Conservation (phyloP, 495 filamentous ascomycete genomes). For the Penicillium pulvis region DNA sequence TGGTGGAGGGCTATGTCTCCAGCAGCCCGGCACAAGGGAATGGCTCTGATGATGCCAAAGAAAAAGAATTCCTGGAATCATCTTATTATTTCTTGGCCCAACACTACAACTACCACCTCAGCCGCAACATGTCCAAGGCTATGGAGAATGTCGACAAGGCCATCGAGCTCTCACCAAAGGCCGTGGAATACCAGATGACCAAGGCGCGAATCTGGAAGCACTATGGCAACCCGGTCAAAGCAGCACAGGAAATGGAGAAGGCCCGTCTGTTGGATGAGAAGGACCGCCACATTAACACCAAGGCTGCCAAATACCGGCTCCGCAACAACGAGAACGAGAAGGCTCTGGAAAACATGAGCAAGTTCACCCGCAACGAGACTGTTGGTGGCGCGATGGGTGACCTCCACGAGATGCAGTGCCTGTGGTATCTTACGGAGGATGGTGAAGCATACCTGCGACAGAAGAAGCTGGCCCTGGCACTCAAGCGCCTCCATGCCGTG, state of each 20-base stretch:
- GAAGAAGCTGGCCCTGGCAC: constrained; percentile 76
- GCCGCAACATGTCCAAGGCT: constrained; percentile 80
- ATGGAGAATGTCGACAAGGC: constrained; percentile 79
- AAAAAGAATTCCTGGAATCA: constrained; percentile 65
- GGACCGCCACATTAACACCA: constrained; percentile 98
- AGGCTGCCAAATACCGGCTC: constrained; percentile 95
- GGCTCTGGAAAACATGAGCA: constrained; percentile 83
- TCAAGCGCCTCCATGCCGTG: constrained; percentile 86
- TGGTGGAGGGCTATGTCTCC: constrained; percentile 78
- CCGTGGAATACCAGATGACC: constrained; percentile 92
- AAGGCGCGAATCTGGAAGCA: constrained; percentile 96
- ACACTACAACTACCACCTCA: constrained; percentile 92
- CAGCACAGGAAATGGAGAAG: constrained; percentile 84
- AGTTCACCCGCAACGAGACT: constrained; percentile 92
- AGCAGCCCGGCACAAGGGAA: constrained; percentile 48
- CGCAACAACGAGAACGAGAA: constrained; percentile 88
- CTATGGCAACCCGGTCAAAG: constrained; percentile 75
- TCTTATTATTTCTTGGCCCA: constrained; percentile 92
- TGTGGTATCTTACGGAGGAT: constrained; percentile 96
- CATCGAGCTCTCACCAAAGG: constrained; percentile 71
- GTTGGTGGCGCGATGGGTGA: constrained; percentile 86
- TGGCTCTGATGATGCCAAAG: constrained; percentile 50
- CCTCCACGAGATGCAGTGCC: constrained; percentile 96
- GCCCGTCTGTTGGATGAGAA: constrained; percentile 80
- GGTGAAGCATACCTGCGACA: constrained; percentile 87